Evolutionary conservation across 768 basidiomycete species (phyloP).

Genomic region (Rhizopogon salebrosus): DNA sequence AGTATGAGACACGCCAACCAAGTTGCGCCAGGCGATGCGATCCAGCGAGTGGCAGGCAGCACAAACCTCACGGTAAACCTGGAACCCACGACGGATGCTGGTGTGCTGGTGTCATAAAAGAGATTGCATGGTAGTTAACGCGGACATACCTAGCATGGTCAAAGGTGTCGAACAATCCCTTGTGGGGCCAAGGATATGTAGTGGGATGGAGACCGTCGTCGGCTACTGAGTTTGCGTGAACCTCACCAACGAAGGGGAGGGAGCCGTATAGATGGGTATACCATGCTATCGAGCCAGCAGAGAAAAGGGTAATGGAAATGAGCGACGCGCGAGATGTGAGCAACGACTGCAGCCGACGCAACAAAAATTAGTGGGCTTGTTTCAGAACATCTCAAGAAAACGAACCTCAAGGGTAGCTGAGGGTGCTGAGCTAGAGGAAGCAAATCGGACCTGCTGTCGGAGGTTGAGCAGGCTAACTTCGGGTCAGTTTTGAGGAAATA

Average conservation of each 20-base stretch:
- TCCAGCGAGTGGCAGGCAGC: conserved; percentile 98
- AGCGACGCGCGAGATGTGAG: conserved; percentile 69
- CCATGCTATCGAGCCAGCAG: conserved; percentile 91
- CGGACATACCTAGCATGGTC: conserved; percentile 87
- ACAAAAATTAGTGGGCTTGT: background rate
- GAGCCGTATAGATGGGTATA: conserved; percentile 93
- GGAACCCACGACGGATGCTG: conserved; percentile 93
- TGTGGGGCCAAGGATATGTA: conserved; percentile 87
- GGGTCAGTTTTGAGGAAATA: conserved; percentile 9
- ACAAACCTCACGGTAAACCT: conserved; percentile 98
- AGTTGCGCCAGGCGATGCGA: conserved; percentile 99
- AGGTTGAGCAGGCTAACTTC: conserved; percentile 16
- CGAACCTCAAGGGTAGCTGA: conserved; percentile 64
- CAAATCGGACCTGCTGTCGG: conserved; percentile 57
- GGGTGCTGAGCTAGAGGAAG: conserved; percentile 55
- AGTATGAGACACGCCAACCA: conserved; percentile 96
- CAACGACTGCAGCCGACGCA: conserved; percentile 41
- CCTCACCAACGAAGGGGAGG: conserved; percentile 86
- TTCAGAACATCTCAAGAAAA: conserved; percentile 3
- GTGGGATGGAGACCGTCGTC: conserved; percentile 94
- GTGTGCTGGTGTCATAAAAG: conserved; percentile 6
- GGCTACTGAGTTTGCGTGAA: conserved; percentile 85
- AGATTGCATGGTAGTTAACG: conserved; percentile 6
- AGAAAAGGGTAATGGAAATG: conserved; percentile 67
- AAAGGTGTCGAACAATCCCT: conserved; percentile 83